A percentile compares a stretch with the other conserved stretches of the same genome.
Evolutionary conservation across 768 basidiomycete species (phyloP).

Genomic region (Kwoniella sp.): DNA sequence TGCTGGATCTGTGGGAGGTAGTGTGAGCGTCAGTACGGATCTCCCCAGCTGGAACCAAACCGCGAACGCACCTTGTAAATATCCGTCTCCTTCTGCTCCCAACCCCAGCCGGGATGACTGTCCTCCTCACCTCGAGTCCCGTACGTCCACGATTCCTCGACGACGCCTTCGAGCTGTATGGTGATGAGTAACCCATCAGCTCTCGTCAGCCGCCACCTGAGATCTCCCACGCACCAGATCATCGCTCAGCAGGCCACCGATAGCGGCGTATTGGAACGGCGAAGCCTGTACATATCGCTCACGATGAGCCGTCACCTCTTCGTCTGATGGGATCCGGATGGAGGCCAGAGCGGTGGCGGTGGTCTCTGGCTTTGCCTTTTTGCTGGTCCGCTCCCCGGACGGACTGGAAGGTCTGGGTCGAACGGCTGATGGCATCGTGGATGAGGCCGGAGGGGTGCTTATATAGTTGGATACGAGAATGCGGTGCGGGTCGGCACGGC

Average conservation of each 20-base stretch:
- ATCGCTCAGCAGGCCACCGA: conserved; percentile 78
- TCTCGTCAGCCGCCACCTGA: no score
- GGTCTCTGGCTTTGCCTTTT: conserved; percentile 8
- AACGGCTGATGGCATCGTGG: conserved; percentile 6
- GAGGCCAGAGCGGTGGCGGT: conserved; percentile 7
- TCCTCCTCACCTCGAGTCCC: conserved; percentile 44
- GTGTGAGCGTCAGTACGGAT: no score
- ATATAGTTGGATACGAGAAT: no score
- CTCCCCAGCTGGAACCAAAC: not conserved
- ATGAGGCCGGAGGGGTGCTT: no score
- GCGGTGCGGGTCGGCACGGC: no score
- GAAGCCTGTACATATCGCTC: conserved; percentile 58
- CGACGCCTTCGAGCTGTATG: conserved; percentile 45
- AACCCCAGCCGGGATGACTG: conserved; percentile 49
- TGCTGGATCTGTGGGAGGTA: conserved; percentile 72
- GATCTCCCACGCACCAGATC: conserved; percentile 59
- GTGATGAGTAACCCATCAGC: not conserved
- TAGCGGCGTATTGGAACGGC: conserved; percentile 78
- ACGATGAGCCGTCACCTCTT: conserved; percentile 19
- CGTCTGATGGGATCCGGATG: conserved; percentile 10
- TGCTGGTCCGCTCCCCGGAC: not conserved
- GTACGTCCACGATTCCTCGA: conserved; percentile 45
- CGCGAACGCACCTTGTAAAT: conserved; percentile 82
- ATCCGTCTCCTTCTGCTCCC: conserved; percentile 83
- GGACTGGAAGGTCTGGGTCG: conserved; percentile 6